A percentile compares a stretch with the other conserved stretches of the same genome.
These are phyloP conservation scores for Davidsoniella virescens DNA, from an alignment of 2,329 filamentous ascomycete species.

Conservation along the genomic window DNA sequence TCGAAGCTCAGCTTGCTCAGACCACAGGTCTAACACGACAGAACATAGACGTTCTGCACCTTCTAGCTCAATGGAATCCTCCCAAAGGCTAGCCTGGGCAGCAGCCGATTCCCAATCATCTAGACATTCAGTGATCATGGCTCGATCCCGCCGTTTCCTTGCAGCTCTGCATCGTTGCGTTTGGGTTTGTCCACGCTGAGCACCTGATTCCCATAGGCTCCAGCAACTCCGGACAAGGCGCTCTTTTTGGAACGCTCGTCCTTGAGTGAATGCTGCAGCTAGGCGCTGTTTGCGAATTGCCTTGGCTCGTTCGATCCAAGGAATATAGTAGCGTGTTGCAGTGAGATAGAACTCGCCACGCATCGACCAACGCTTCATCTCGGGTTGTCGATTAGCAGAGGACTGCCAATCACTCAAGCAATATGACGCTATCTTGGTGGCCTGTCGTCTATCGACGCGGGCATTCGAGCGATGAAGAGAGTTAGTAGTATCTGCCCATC, in stretches of 20 bases:
- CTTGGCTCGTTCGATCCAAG: constrained; percentile 18
- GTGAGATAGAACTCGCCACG: constrained; percentile 17
- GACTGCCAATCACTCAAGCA: constrained; percentile 11
- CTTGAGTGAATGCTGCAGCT: constrained; percentile 12
- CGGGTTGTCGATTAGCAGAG: background rate
- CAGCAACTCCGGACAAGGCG: constrained; percentile 13
- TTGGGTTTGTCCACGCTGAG: constrained; percentile 1
- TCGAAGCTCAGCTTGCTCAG: constrained; percentile 3
- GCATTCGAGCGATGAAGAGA: constrained; percentile 1
- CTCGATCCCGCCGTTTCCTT: constrained; percentile 5
- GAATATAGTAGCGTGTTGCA: constrained; percentile 17
- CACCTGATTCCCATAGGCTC: constrained; percentile 8
- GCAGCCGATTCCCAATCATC: constrained; percentile 1
- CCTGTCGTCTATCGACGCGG: constrained; percentile 4
- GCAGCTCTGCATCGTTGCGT: constrained; percentile 2
- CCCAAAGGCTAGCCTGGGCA: background rate
- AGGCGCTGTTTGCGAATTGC: constrained; percentile 15
- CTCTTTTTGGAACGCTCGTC: constrained; percentile 10
- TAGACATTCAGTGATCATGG: background rate
- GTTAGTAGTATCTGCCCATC: constrained; percentile 3
- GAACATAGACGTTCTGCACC: background rate
- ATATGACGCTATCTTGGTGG: background rate
- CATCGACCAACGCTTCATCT: constrained; percentile 13
- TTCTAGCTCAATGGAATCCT: constrained; percentile 5
- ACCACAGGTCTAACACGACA: constrained; percentile 7